phyloP scores from a whole-genome alignment of 768 basidiomycete species.

The Calocybe indica region DNA sequence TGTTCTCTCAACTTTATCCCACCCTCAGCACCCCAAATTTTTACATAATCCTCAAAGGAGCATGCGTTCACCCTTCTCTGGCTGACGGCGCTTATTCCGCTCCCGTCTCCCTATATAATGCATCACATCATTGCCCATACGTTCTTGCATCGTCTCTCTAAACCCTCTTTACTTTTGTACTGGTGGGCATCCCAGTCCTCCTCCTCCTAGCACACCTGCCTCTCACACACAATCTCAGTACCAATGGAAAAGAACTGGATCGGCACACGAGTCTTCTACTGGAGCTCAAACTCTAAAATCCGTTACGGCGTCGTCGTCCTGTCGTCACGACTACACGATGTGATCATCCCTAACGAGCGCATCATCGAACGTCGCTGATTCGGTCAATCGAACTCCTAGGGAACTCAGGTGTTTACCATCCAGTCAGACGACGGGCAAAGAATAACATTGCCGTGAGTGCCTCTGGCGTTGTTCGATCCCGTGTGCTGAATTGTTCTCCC shows the following conservation, averaged over 20 bases:
- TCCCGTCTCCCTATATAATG: too few relatives aligned
- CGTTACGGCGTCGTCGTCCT: conserved; percentile 18
- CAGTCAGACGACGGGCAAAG: conserved; percentile 13
- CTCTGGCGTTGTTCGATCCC: neutral
- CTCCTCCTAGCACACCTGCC: neutral
- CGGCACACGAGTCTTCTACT: conserved; percentile 18
- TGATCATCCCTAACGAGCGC: conserved; percentile 2
- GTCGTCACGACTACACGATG: conserved; percentile 11
- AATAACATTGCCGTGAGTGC: conserved; percentile 18
- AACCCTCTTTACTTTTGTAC: too few relatives aligned
- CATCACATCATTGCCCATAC: too few relatives aligned
- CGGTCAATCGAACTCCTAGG: conserved; percentile 8
- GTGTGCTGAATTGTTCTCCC: neutral
- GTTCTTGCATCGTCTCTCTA: too few relatives aligned
- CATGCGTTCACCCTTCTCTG: too few relatives aligned
- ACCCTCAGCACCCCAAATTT: too few relatives aligned
- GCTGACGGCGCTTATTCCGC: too few relatives aligned
- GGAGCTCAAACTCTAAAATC: conserved; percentile 14
- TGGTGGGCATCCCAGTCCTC: neutral
- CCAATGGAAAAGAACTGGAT: conserved; percentile 9
- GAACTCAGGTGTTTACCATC: conserved; percentile 15
- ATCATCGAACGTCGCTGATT: neutral
- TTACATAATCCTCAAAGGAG: too few relatives aligned
- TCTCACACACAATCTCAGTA: too few relatives aligned
- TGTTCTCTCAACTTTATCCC: too few relatives aligned